Percentiles rank a stretch among this genome's conserved stretches.
Evolutionary conservation across 306 rosid species (phyloP).

Genomic region (Parietaria judaica): DNA sequence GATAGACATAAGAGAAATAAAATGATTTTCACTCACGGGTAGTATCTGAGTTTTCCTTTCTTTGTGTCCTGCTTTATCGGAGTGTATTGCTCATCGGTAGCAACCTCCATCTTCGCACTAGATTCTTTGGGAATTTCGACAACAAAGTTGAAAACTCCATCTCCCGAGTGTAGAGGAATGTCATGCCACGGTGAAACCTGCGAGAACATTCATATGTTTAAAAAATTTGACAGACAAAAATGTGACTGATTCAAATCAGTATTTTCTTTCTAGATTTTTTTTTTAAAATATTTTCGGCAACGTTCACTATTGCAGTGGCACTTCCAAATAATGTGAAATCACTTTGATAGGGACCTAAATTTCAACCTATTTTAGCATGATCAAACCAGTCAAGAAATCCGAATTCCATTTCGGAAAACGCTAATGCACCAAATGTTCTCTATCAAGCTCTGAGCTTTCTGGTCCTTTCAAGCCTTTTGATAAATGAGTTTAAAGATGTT

Average conservation of each 20-base stretch:
- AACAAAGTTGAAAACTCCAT: slow-evolving; percentile 57
- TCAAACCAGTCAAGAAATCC: no score
- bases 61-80: slow-evolving; percentile 94
- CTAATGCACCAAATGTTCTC: no score
- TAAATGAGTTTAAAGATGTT: background rate
- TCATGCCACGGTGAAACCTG: slow-evolving; percentile 99
- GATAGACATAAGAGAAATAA: slow-evolving; percentile 10
- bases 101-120: slow-evolving; percentile 98
- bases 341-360: no score
- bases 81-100: slow-evolving; percentile 79
- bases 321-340: no score
- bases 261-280: no score
- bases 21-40: slow-evolving; percentile 62
- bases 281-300: no score
- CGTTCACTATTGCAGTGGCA: no score
- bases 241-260: no score
- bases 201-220: background rate
- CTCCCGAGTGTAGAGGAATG: slow-evolving; percentile 70
- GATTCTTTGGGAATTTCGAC: slow-evolving; percentile 96
- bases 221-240: background rate
- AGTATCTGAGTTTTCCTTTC: slow-evolving; percentile 89
- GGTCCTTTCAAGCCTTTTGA: background rate
- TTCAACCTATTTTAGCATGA: no score
- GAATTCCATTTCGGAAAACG: no score
- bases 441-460: background rate